Conservation (phyloP, 768 basidiomycete species). For the Rickenella mellea region DNA sequence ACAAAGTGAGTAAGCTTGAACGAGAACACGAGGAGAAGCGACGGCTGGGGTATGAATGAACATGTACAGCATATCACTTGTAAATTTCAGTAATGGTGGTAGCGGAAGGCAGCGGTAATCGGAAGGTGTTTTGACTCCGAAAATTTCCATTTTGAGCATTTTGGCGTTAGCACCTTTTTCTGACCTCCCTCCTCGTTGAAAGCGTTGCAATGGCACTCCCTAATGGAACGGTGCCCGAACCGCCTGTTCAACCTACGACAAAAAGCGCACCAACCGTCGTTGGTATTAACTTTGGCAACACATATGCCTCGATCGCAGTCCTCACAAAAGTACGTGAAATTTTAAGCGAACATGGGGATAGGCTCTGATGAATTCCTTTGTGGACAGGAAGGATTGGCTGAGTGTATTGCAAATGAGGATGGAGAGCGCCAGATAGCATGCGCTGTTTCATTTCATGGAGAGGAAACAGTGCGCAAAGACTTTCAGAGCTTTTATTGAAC, state of each 20-base stretch:
- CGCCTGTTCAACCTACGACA: background rate
- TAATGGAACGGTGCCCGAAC: background rate
- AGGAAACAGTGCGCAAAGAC: conserved; percentile 73
- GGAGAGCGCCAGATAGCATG: conserved; percentile 97
- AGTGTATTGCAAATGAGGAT: conserved; percentile 97
- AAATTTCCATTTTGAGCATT: no score
- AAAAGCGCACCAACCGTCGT: conserved; percentile 46
- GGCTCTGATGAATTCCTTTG: background rate
- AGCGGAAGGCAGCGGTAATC: no score
- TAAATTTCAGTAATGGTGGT: no score
- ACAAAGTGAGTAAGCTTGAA: conserved; percentile 46
- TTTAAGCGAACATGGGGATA: background rate
- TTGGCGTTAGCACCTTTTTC: no score
- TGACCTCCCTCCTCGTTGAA: no score
- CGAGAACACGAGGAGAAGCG: conserved; percentile 48
- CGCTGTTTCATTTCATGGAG: conserved; percentile 83
- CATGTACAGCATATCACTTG: background rate
- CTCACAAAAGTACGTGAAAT: conserved; percentile 69
- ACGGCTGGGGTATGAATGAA: conserved; percentile 49
- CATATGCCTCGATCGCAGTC: conserved; percentile 90
- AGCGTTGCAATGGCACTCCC: background rate
- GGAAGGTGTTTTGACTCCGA: no score
- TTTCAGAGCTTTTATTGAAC: background rate
- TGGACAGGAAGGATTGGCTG: conserved; percentile 75
- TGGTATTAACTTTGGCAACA: conserved; percentile 95